Conservation (phyloP, 2,329 filamentous ascomycete genomes). For the Sphaerostilbella broomeana region DNA sequence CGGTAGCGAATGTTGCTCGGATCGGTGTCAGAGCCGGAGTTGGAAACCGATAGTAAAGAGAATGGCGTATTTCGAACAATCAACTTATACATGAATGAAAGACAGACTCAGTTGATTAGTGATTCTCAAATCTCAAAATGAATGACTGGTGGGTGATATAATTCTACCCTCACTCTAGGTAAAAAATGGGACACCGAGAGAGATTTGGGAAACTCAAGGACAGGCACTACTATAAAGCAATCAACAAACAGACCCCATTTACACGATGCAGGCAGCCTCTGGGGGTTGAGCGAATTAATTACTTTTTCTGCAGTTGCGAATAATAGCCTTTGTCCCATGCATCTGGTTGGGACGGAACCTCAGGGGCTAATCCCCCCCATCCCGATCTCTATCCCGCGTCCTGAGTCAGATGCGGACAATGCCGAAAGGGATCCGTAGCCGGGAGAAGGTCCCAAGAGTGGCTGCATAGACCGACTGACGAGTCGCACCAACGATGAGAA, state of each 20-base stretch:
- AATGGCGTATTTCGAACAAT: too few species aligned
- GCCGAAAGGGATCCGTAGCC: background rate
- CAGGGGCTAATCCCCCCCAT: too few species aligned
- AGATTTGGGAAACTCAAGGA: background rate
- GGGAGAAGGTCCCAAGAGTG: background rate
- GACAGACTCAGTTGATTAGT: conserved; percentile 14
- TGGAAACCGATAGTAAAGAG: too few species aligned
- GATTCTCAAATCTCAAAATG: conserved; percentile 14
- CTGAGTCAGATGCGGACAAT: too few species aligned
- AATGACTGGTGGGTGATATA: conserved; percentile 16
- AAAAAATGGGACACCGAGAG: background rate
- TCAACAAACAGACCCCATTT: background rate
- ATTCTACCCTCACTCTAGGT: background rate
- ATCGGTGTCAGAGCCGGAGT: too few species aligned
- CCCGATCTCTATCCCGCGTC: too few species aligned
- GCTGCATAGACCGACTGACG: background rate
- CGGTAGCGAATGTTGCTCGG: too few species aligned
- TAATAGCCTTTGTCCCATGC: too few species aligned
- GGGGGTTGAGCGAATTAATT: background rate
- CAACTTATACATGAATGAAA: conserved; percentile 11
- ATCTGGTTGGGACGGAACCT: background rate
- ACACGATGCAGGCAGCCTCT: background rate
- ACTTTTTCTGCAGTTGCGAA: background rate
- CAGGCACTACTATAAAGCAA: background rate
- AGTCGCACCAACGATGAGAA: conserved; percentile 12